Conservation (phyloP, 169 alveolate genomes). For the Plasmodium falciparum region DNA sequence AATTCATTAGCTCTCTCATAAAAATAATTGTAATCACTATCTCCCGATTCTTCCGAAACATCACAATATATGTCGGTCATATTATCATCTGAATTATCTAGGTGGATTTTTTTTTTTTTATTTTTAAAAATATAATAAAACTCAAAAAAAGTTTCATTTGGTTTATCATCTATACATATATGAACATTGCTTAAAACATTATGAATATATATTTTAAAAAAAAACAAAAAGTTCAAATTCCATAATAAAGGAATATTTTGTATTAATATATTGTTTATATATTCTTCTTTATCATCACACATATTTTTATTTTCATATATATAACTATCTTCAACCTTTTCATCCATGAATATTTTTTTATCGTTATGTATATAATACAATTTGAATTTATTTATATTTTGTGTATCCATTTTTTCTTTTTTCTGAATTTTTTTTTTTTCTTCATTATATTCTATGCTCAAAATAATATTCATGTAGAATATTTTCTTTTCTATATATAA, state of each 20-base stretch:
- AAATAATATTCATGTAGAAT: constrained; percentile 29
- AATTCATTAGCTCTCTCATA: constrained; percentile 51
- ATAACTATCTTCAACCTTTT: background rate
- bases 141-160: constrained; percentile 60
- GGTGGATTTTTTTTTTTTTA: constrained; percentile 45
- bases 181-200: constrained; percentile 51
- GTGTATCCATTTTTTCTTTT: background rate
- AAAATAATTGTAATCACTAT: constrained; percentile 61
- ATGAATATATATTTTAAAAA: constrained; percentile 49
- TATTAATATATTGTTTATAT: constrained; percentile 4
- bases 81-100: constrained; percentile 13
- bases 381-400: background rate
- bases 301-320: background rate
- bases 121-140: constrained; percentile 50
- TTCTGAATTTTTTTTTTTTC: constrained; percentile 21
- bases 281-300: background rate
- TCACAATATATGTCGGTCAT: constrained; percentile 57
- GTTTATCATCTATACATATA: constrained; percentile 54
- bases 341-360: background rate
- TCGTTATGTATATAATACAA: constrained; percentile 12
- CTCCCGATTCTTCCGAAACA: constrained; percentile 49
- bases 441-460: constrained; percentile 59
- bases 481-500: constrained; percentile 46
- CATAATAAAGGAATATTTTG: constrained; percentile 11
- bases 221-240: constrained; percentile 39